Conservation (phyloP, 176 grass and related monocot genomes). For the Avena atlantica region DNA sequence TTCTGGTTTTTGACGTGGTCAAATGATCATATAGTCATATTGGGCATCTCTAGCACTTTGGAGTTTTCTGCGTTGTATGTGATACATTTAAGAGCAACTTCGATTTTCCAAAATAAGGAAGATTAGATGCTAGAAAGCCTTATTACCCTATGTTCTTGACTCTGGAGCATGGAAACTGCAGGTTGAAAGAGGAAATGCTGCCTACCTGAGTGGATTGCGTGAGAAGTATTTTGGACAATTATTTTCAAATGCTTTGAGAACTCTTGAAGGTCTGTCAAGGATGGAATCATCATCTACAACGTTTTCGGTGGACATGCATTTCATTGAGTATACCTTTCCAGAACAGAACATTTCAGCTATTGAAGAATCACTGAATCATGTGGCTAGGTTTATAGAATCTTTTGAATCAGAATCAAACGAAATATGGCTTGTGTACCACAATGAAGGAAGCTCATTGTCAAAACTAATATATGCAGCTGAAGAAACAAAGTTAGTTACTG, state of each 20-base stretch:
- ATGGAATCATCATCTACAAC: constrained; percentile 43
- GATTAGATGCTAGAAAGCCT: constrained; percentile 15
- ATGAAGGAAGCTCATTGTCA: constrained; percentile 85
- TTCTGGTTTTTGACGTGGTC: constrained; percentile 23
- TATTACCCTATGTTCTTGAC: constrained; percentile 26
- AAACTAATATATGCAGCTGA: constrained; percentile 93
- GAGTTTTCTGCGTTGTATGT: neutral
- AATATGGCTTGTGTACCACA: constrained; percentile 91
- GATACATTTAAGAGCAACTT: constrained; percentile 28
- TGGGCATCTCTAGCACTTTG: constrained; percentile 8
- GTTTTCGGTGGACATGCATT: constrained; percentile 39
- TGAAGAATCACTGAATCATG: constrained; percentile 80
- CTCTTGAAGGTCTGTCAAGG: constrained; percentile 58
- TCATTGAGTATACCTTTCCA: constrained; percentile 37
- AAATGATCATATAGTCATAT: constrained; percentile 21
- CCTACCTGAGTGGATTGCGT: constrained; percentile 93
- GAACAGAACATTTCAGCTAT: constrained; percentile 52
- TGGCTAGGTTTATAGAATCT: constrained; percentile 96
- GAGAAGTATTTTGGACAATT: constrained; percentile 95
- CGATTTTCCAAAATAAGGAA: constrained; percentile 23
- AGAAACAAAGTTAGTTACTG: constrained; percentile 77
- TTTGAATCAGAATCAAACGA: constrained; percentile 97
- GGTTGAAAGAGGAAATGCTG: constrained; percentile 92
- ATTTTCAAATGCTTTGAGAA: constrained; percentile 85
- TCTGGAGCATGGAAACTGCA: constrained; percentile 45